Percentiles rank a stretch among this genome's conserved stretches.
phyloP scores from a whole-genome alignment of 139 green algal genomes.

The Closterium sp. region DNA sequence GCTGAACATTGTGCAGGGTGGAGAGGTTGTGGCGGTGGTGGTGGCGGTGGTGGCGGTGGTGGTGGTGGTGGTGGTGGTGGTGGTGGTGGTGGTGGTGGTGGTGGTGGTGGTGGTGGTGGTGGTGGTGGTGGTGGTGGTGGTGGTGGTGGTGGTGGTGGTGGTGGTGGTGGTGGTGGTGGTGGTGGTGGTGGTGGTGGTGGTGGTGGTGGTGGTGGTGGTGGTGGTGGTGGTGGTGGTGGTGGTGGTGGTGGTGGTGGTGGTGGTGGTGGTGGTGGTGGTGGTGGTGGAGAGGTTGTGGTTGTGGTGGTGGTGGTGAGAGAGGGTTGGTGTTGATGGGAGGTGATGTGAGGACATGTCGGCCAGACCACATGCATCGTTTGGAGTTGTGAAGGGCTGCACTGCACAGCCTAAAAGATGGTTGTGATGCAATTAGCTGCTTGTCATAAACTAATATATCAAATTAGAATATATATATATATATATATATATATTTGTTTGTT shows the following conservation, averaged over 20 bases:
- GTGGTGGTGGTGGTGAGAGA: too few relatives aligned
- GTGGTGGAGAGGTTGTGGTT: too few relatives aligned
- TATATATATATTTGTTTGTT: too few relatives aligned
- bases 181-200: neutral
- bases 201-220: constrained; percentile 1
- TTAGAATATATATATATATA: too few relatives aligned
- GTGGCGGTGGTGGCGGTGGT: neutral
- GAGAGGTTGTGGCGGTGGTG: constrained; percentile 4
- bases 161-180: constrained; percentile 1
- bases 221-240: constrained; percentile 1
- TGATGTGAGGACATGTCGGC: too few relatives aligned
- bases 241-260: neutral
- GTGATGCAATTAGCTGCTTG: too few relatives aligned
- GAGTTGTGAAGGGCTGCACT: too few relatives aligned
- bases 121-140: neutral
- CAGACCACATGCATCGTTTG: too few relatives aligned
- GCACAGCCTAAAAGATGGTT: too few relatives aligned
- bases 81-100: constrained; percentile 1
- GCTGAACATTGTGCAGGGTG: too few relatives aligned
- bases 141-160: constrained; percentile 1
- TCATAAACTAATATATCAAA: too few relatives aligned
- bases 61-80: neutral
- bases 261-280: constrained; percentile 2
- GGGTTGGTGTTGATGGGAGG: too few relatives aligned
- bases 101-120: constrained; percentile 1